Percentiles rank a stretch among this genome's conserved stretches.
Evolutionary conservation across 495 filamentous ascomycete genomes (phyloP).

Genomic region (Tuber calosporum): DNA sequence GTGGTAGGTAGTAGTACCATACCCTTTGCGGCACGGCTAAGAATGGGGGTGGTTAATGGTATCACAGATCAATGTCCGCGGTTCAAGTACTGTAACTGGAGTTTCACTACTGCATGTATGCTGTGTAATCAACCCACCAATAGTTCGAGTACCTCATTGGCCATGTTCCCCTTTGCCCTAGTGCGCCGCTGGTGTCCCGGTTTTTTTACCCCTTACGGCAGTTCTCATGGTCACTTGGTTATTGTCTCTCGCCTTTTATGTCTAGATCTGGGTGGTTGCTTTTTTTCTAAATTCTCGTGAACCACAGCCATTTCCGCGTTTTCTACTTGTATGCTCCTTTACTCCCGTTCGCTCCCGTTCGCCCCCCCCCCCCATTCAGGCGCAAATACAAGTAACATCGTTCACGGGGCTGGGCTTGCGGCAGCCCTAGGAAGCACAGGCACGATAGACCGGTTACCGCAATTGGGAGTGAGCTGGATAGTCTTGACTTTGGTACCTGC

Average conservation of each 20-base stretch:
- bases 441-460: not conserved
- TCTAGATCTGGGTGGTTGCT: too few species aligned
- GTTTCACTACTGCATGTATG: not conserved
- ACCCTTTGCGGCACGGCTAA: not conserved
- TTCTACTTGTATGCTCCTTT: not conserved
- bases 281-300: not conserved
- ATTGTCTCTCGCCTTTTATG: not conserved
- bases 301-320: not conserved
- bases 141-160: not conserved
- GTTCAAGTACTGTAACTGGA: not conserved
- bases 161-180: not conserved
- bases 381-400: not conserved
- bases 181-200: not conserved
- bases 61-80: not conserved
- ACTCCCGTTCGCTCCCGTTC: not conserved
- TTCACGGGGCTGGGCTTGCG: not conserved
- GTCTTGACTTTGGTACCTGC: not conserved
- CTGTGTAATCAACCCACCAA: not conserved
- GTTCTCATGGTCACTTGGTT: not conserved
- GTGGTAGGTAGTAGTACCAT: not conserved
- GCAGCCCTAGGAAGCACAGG: not conserved
- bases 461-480: not conserved
- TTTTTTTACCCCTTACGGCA: not conserved
- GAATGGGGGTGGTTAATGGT: not conserved
- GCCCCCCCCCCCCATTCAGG: not conserved